Conservation (phyloP, 345 rosid genomes). For the Adansonia digitata region DNA sequence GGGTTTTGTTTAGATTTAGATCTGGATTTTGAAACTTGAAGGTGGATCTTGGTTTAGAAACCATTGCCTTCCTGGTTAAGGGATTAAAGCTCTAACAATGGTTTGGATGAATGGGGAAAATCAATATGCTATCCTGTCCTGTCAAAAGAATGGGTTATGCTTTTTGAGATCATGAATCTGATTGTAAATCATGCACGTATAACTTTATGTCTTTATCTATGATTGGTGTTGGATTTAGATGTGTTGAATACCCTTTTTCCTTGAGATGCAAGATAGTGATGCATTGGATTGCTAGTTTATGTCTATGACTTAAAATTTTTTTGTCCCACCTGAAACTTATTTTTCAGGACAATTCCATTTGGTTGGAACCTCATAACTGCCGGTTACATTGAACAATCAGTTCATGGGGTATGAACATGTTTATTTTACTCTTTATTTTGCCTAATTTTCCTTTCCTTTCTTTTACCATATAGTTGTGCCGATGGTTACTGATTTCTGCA, state of each 20-base stretch:
- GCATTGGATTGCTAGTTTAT: no score
- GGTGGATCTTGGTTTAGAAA: neutral
- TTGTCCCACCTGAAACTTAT: neutral
- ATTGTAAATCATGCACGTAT: neutral
- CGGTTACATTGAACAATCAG: conserved; percentile 83
- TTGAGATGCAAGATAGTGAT: neutral
- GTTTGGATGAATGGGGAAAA: neutral
- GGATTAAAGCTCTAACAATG: neutral
- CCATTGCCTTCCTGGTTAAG: neutral
- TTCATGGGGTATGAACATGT: conserved; percentile 61
- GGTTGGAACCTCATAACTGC: conserved; percentile 92
- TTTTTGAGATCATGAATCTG: neutral
- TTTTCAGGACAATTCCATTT: conserved; percentile 91
- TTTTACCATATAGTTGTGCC: conserved; percentile 7
- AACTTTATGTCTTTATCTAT: neutral
- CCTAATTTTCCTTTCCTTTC: neutral
- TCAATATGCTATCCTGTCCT: neutral
- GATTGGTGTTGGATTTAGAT: neutral
- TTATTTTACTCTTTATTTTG: conserved; percentile 3
- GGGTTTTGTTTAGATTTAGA: neutral
- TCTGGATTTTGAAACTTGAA: neutral
- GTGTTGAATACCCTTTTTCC: neutral
- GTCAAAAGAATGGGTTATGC: neutral
- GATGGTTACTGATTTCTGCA: conserved; percentile 22
- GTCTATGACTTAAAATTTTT: neutral